Base-by-base conservation (phyloP, 176 grass and related monocot genomes). In the Oryza meyeriana region DNA sequence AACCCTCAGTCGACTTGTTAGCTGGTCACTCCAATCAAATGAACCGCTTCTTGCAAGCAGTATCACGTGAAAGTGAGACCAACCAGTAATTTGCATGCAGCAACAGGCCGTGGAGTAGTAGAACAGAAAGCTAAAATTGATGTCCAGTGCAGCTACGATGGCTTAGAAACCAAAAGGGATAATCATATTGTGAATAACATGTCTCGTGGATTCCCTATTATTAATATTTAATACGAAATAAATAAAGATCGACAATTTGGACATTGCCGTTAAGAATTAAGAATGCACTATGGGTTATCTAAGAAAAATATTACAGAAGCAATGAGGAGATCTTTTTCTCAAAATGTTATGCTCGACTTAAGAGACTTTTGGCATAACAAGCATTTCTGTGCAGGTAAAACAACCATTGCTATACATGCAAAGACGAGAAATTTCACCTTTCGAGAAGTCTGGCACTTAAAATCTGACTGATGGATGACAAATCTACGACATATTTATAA, bases 391-490 rank as follows among this genome's bases (percentile, higher is more conserved):
- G 28, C 22, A 74, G 65, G 57, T 66, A 79, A 76, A 12, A 74
- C 27, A 65, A 58, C 3, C 9, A 82, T 55, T 57, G 36, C 36
- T 76, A 82, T 30, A 84, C 20, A 83, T 7, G 55, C n/a, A 29
- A 79, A 64, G 34, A 59, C 27, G 59, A 34, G 41, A 41, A 83
- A 78, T 45, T 13, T 90, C 75, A 97, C 96, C 93, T 93, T 90
- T 98, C 96, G 52, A 93, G 87, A 79, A 98, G 96, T 29, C 93
- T 83, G 35, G 93, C 87, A 88, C 91, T 98, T 82, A 90, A 88
- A 63, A 98, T 88, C 66, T 93, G 96, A 88, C 80, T 89, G 39
- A 98, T 74, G 20, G 89, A 91, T 74, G 95, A 85, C 22, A 80
- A 93, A 74, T 98, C 96, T 98, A 81, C 69, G 45, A 41, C 69